A percentile compares a stretch with the other conserved stretches of the same genome.
These are phyloP conservation scores for Tarenaya hassleriana DNA, from an alignment of 345 rosid genomes.

Conservation along the genomic window DNA sequence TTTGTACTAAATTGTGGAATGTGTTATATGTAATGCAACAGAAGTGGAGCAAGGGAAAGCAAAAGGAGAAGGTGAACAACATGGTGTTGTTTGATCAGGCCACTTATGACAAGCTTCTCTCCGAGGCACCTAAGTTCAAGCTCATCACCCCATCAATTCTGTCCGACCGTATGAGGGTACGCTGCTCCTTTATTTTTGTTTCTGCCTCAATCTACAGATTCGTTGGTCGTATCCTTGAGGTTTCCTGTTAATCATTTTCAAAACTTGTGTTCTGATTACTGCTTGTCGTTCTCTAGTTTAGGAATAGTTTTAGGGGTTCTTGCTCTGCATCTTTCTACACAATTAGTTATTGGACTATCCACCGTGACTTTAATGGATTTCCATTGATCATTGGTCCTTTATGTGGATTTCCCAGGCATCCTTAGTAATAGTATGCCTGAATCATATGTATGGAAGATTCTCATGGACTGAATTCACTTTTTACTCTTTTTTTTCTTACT, in stretches of 20 bases:
- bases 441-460: too few relatives aligned
- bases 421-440: too few relatives aligned
- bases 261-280: background rate
- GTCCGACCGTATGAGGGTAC: conserved; percentile 81
- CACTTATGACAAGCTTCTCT: conserved; percentile 71
- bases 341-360: too few relatives aligned
- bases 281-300: background rate
- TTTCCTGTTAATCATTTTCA: too few relatives aligned
- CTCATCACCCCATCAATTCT: conserved; percentile 77
- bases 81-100: conserved; percentile 82
- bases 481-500: too few relatives aligned
- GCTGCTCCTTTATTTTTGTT: background rate
- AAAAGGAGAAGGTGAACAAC: conserved; percentile 94
- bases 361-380: too few relatives aligned
- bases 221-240: background rate
- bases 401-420: too few relatives aligned
- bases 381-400: too few relatives aligned
- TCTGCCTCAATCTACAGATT: background rate
- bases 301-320: too few relatives aligned
- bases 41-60: conserved; percentile 94
- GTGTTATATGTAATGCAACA: conserved; percentile 21
- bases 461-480: too few relatives aligned
- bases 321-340: too few relatives aligned
- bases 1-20: background rate
- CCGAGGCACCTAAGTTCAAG: conserved; percentile 77